phyloP scores from a whole-genome alignment of 2,329 filamentous ascomycete genomes.

The Diaporthe ilicicola region DNA sequence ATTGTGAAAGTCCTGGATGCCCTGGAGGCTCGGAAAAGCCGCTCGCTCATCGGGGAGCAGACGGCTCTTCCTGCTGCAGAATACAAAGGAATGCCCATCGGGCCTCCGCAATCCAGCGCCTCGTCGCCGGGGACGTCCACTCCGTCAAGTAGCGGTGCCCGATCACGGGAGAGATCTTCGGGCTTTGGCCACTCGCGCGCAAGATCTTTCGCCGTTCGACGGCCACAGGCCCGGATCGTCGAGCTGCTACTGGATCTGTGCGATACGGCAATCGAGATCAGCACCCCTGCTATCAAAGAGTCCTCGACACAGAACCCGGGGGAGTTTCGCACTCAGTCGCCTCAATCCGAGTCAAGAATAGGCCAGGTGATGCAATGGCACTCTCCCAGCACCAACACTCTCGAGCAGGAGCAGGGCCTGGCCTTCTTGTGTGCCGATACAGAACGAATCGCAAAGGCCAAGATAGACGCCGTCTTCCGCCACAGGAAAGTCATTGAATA shows the following conservation, averaged over 20 bases:
- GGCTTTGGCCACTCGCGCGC: constrained; percentile 82
- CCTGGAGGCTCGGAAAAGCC: constrained; percentile 80
- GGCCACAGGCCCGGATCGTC: constrained; percentile 91
- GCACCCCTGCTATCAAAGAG: constrained; percentile 92
- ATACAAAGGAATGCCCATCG: constrained; percentile 89
- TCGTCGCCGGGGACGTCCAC: constrained; percentile 78
- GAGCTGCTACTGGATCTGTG: constrained; percentile 94
- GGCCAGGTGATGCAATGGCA: constrained; percentile 97
- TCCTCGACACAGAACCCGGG: constrained; percentile 70
- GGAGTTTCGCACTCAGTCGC: constrained; percentile 91
- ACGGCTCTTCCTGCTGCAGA: constrained; percentile 69
- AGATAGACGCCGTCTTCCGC: constrained; percentile 91
- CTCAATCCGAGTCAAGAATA: constrained; percentile 93
- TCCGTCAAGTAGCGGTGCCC: constrained; percentile 74
- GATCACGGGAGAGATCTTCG: constrained; percentile 74
- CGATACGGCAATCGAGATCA: constrained; percentile 95
- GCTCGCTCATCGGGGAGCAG: constrained; percentile 65
- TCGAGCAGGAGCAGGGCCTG: constrained; percentile 93
- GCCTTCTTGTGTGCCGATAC: constrained; percentile 90
- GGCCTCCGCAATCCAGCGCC: constrained; percentile 74
- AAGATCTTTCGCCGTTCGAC: constrained; percentile 88
- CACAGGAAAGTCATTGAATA: constrained; percentile 96
- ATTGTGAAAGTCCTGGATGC: constrained; percentile 97
- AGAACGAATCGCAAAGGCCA: constrained; percentile 81
- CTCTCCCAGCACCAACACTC: constrained; percentile 87